A percentile compares a stretch with the other conserved stretches of the same genome.
phyloP scores from a whole-genome alignment of 805 yeast genomes.

The Nematodospora valgi region DNA sequence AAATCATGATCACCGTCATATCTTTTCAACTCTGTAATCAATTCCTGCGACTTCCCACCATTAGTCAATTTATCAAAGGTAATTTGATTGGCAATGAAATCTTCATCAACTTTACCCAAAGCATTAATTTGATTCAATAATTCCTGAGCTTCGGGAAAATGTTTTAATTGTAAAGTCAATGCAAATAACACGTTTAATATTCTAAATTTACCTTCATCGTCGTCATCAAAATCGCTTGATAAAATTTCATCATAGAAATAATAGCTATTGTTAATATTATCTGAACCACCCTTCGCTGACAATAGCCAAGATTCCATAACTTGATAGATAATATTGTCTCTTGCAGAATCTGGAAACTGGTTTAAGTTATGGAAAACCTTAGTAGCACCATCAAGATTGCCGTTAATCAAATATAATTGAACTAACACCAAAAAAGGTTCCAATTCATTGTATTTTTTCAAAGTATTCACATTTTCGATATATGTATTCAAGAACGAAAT shows the following conservation, averaged over 20 bases:
- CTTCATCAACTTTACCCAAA: conserved; percentile 30
- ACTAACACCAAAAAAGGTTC: conserved; percentile 40
- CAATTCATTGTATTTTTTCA: conserved; percentile 28
- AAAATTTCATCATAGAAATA: conserved; percentile 82
- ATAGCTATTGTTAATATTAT: conserved; percentile 38
- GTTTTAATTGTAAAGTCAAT: conserved; percentile 73
- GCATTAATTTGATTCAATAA: conserved; percentile 43
- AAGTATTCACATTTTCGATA: conserved; percentile 16
- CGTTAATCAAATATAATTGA: conserved; percentile 38
- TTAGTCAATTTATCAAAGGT: conserved; percentile 52
- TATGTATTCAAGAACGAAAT: conserved; percentile 27
- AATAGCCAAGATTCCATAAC: conserved; percentile 71
- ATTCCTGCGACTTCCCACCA: conserved; percentile 42
- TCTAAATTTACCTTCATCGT: conserved; percentile 34
- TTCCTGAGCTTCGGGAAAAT: conserved; percentile 79
- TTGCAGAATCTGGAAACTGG: conserved; percentile 31
- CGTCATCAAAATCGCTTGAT: conserved; percentile 42
- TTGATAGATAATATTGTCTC: conserved; percentile 73
- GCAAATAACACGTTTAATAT: conserved; percentile 60
- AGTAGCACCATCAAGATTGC: conserved; percentile 31
- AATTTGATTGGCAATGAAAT: conserved; percentile 60
- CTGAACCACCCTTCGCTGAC: conserved; percentile 37
- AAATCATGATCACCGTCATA: conserved; percentile 56
- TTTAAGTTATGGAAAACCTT: conserved; percentile 27
- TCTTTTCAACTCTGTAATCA: conserved; percentile 44